Percentiles rank a stretch among this genome's conserved stretches.
These are phyloP conservation scores for Phlebiopsis gigantea DNA, from an alignment of 768 basidiomycete species.

Conservation along the genomic window DNA sequence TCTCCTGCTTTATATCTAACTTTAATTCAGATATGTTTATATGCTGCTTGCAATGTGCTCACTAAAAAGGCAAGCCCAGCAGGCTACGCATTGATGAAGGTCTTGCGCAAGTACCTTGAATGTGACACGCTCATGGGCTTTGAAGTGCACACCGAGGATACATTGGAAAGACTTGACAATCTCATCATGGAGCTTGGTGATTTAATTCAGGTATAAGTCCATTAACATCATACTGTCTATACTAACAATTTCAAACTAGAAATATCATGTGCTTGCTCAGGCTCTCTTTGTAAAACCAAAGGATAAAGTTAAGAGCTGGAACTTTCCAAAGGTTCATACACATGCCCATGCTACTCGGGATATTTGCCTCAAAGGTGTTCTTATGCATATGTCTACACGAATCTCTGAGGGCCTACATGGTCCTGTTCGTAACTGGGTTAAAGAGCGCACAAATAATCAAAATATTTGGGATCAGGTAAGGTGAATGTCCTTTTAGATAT, in stretches of 20 bases:
- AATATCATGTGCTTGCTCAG: background rate
- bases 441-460: conserved; percentile 5
- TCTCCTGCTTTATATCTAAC: no score
- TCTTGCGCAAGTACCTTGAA: conserved; percentile 4
- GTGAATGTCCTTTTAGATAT: background rate
- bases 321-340: conserved; percentile 13
- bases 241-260: background rate
- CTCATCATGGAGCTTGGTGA: background rate
- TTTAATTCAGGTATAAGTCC: background rate
- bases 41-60: background rate
- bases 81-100: background rate
- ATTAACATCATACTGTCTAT: background rate
- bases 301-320: conserved; percentile 10
- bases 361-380: conserved; percentile 12
- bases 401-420: conserved; percentile 12
- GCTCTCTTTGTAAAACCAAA: background rate
- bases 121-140: conserved; percentile 4
- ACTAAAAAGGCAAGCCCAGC: background rate
- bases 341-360: conserved; percentile 10
- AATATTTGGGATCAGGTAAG: conserved; percentile 7
- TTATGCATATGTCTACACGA: conserved; percentile 11
- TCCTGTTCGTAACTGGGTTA: conserved; percentile 9
- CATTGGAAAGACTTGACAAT: background rate
- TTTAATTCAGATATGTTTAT: background rate
- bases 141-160: conserved; percentile 8